Evolutionary conservation across 2,329 filamentous ascomycete genomes (phyloP).

Genomic region (Truncatella angustata): DNA sequence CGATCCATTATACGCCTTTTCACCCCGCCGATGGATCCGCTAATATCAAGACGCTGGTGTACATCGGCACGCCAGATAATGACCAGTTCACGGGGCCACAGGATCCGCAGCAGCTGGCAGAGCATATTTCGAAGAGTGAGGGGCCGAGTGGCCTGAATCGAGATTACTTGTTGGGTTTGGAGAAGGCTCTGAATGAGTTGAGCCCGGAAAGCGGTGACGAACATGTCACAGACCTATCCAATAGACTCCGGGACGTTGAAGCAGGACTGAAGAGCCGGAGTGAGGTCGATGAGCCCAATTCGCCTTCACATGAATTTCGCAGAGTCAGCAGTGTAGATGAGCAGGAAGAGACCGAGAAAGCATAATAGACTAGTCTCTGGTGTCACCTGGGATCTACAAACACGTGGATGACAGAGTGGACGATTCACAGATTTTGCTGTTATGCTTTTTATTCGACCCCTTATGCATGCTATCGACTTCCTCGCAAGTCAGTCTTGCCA

Average conservation of each 20-base stretch:
- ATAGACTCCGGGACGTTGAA: conserved; percentile 65
- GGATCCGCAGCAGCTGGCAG: conserved; percentile 72
- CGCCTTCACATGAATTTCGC: conserved; percentile 35
- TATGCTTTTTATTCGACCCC: too few relatives aligned
- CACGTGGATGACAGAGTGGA: too few relatives aligned
- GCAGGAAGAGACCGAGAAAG: conserved; percentile 51
- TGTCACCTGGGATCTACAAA: too few relatives aligned
- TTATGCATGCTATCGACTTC: too few relatives aligned
- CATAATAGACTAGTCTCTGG: conserved; percentile 11
- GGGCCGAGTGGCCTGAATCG: conserved; percentile 88
- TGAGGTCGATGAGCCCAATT: conserved; percentile 13
- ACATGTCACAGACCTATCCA: conserved; percentile 81
- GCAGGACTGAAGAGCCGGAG: conserved; percentile 12
- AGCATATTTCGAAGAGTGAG: conserved; percentile 72
- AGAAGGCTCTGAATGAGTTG: conserved; percentile 70
- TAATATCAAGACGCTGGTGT: conserved; percentile 65
- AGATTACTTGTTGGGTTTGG: conserved; percentile 83
- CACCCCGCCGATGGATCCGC: conserved; percentile 47
- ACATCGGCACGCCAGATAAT: conserved; percentile 92
- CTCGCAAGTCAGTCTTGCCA: too few relatives aligned
- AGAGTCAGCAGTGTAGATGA: conserved; percentile 51
- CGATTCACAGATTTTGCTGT: too few relatives aligned
- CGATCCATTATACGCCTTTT: conserved; percentile 87
- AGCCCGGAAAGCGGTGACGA: conserved; percentile 75
- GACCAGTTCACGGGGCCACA: conserved; percentile 88